phyloP scores from a whole-genome alignment of 257 asterid species.

The Echium plantagineum region DNA sequence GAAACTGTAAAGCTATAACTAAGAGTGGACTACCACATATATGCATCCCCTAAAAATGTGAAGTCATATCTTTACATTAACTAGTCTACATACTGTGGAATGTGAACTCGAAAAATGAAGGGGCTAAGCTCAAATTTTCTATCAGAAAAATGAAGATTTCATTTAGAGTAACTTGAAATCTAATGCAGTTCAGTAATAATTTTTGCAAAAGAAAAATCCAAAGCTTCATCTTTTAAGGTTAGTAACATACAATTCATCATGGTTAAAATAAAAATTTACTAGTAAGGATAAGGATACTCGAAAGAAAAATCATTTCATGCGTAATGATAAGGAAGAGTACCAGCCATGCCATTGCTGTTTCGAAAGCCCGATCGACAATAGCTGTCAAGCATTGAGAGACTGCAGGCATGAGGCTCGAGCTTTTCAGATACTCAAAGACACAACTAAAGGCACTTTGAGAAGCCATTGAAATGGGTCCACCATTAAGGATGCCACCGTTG shows the following conservation, averaged over 20 bases:
- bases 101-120: too few species aligned
- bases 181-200: neutral
- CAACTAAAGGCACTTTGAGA: slow-evolving; percentile 95
- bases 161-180: neutral
- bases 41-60: too few species aligned
- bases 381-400: slow-evolving; percentile 98
- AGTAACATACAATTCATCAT: too few species aligned
- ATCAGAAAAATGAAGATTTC: neutral
- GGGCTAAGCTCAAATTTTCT: neutral
- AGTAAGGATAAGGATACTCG: neutral
- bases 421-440: slow-evolving; percentile 88
- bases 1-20: too few species aligned
- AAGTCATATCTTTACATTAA: too few species aligned
- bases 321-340: slow-evolving; percentile 27
- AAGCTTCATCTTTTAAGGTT: neutral
- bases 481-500: slow-evolving; percentile 95
- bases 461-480: slow-evolving; percentile 49
- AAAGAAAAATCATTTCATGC: neutral
- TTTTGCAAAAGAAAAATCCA: neutral
- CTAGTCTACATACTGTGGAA: too few species aligned
- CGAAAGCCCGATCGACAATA: slow-evolving; percentile 82
- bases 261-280: neutral
- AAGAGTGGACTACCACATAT: too few species aligned
- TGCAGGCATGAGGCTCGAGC: slow-evolving; percentile 89
- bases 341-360: slow-evolving; percentile 85